Evolutionary conservation across 106 monocot genomes (phyloP), one percentile per base, ranked within the genome.

Genomic region (Apostasia shenzhenica): DNA sequence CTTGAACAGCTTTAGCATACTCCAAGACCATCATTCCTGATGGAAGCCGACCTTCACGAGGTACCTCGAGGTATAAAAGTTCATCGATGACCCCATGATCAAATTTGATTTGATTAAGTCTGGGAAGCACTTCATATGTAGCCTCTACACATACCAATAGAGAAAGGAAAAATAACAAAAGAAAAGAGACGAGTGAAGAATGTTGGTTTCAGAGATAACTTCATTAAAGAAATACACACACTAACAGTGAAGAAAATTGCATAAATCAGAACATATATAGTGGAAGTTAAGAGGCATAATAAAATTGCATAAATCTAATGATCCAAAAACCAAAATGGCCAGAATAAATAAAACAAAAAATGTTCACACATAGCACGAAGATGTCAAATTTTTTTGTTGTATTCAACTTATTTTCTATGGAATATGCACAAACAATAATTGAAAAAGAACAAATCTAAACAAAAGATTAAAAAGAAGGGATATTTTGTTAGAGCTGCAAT

Each of bases 1-100:
- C 85, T 74, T 99, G 90, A 78, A 82, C 75, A 69, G 81, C 99
- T 77, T 88, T 99, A 69, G 72, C 67, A 77, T 93, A 93, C 68
- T 99, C 90, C 72, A 99, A 72, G 10, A 99, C 73, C 93, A 93
- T 88, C 58, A 85, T 69, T 63, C 99, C 99, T 57, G 90, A 78
- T 13, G 83, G 38, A 42, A 93, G 69, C 61, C 85, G 81, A 51
- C 48, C 79, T 67, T 93, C 99, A 77, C 84, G 78, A 14, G 93
- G 90, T 83, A 83, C 76, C 53, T 99, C 90, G 42, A 99, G 90
- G 68, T 83, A 99, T 13, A 93, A 57, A 54, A 87, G 78, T 72
- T 99, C 99, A 72, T 99, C 93, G 12, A 81, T 70, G 14, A 93
- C 82, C 8, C 99, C 99, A 79, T 85, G 72, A 58, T 99, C 99